Percentiles rank a stretch among this genome's conserved stretches.
Conservation (phyloP, 1,284 basidiomycete species). For the Ustilago trichophora region DNA sequence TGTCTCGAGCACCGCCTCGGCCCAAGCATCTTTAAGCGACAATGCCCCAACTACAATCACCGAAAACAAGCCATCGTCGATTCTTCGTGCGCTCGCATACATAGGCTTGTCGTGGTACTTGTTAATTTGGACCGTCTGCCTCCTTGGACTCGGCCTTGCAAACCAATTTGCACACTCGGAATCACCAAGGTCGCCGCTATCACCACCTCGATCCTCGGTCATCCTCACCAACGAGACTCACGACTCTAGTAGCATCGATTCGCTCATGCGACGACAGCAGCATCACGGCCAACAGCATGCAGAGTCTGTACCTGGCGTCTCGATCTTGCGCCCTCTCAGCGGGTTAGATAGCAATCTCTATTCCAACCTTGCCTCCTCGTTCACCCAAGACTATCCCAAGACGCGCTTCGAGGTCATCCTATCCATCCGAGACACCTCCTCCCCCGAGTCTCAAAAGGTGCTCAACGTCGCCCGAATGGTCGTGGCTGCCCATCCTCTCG, state of each 20-base stretch:
- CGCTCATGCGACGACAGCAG: constrained; percentile 69
- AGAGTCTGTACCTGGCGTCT: constrained; percentile 49
- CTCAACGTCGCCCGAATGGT: constrained; percentile 56
- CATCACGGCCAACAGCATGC: constrained; percentile 78
- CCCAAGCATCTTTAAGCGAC: no score
- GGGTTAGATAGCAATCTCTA: constrained; percentile 63
- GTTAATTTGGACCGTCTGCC: constrained; percentile 77
- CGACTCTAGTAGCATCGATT: constrained; percentile 69
- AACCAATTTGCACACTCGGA: constrained; percentile 14
- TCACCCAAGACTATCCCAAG: constrained; percentile 59
- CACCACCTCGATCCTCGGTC: constrained; percentile 32
- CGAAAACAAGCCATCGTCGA: no score
- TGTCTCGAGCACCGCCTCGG: no score
- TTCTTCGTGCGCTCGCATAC: constrained; percentile 6
- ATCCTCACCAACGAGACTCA: constrained; percentile 71
- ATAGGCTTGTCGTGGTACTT: constrained; percentile 74
- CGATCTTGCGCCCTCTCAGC: constrained; percentile 61
- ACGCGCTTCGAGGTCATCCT: constrained; percentile 61
- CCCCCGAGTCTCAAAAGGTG: constrained; percentile 55
- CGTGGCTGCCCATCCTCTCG: constrained; percentile 49
- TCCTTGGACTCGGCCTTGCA: constrained; percentile 75
- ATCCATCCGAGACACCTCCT: constrained; percentile 42
- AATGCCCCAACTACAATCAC: no score
- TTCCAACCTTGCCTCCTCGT: constrained; percentile 60
- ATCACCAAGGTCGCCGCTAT: constrained; percentile 28